These are phyloP conservation scores for Gonapodya prolifera DNA, from an alignment of 192 early-diverging fungal genomes.

Conservation along the genomic window DNA sequence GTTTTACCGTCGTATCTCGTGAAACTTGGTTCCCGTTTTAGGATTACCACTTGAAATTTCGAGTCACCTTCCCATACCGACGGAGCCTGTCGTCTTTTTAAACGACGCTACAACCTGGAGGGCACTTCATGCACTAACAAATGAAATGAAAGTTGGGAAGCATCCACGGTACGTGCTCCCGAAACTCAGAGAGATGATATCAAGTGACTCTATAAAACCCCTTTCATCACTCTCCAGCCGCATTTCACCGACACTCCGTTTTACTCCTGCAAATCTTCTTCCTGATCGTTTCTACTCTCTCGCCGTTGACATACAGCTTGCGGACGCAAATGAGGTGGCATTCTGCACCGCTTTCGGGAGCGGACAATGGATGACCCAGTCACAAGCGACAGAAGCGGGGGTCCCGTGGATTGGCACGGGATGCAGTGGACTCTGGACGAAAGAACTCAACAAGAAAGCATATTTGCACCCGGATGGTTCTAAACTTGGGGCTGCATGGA, in stretches of 20 bases:
- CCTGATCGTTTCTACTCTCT: neutral
- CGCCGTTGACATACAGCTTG: neutral
- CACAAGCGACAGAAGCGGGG: no score
- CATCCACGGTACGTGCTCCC: neutral
- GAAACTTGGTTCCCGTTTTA: no score
- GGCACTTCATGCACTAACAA: neutral
- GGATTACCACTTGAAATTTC: no score
- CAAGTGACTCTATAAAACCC: no score
- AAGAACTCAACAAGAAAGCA: neutral
- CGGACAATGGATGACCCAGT: no score
- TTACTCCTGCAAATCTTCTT: neutral
- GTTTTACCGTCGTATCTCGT: no score
- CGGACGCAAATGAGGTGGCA: neutral
- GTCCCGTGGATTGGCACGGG: neutral
- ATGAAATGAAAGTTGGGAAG: neutral
- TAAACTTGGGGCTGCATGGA: neutral
- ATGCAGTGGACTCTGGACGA: neutral
- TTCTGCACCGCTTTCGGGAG: neutral
- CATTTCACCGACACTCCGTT: neutral
- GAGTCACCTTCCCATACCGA: no score
- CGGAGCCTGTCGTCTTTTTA: neutral
- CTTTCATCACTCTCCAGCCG: neutral
- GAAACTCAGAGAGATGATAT: neutral
- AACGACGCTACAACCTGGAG: neutral
- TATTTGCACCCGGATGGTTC: neutral